Conservation (phyloP, 768 basidiomycete genomes). For the Harrya chromipes region DNA sequence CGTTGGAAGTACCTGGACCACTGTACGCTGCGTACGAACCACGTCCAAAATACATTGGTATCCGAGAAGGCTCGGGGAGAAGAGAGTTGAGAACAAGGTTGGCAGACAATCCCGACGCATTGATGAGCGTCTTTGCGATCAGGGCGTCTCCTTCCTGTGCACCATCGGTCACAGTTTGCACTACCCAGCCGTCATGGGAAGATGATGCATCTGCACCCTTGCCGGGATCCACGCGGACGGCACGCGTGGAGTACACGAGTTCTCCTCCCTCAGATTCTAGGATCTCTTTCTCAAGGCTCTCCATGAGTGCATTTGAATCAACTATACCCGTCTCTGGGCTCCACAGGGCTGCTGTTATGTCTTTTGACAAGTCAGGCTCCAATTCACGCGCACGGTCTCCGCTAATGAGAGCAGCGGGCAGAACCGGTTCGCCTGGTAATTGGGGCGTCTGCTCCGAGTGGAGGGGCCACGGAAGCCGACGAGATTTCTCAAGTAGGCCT, state of each 20-base stretch:
- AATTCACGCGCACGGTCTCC: constrained; percentile 65
- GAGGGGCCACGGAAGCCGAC: constrained; percentile 48
- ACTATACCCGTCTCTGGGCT: constrained; percentile 89
- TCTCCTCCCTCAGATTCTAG: constrained; percentile 63
- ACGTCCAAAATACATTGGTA: constrained; percentile 77
- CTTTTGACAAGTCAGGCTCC: constrained; percentile 77
- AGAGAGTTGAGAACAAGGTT: constrained; percentile 70
- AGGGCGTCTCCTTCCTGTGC: constrained; percentile 56
- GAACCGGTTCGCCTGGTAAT: constrained; percentile 31
- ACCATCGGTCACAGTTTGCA: constrained; percentile 67
- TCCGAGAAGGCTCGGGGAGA: constrained; percentile 49
- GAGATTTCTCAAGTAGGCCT: constrained; percentile 61
- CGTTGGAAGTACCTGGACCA: constrained; percentile 65
- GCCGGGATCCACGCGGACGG: constrained; percentile 80
- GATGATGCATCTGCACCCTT: constrained; percentile 25
- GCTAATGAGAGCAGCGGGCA: constrained; percentile 67
- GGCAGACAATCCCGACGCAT: constrained; percentile 75
- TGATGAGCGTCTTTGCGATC: constrained; percentile 73
- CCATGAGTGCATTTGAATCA: constrained; percentile 82
- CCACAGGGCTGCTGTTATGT: constrained; percentile 73
- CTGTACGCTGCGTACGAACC: constrained; percentile 89
- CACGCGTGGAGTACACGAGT: constrained; percentile 74
- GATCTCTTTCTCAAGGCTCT: constrained; percentile 80
- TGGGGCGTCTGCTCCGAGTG: constrained; percentile 30
- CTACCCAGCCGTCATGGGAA: constrained; percentile 77